A percentile compares a stretch with the other conserved stretches of the same genome.
phyloP scores from a whole-genome alignment of 768 basidiomycete genomes.

The Lepiota brunneoincarnata region DNA sequence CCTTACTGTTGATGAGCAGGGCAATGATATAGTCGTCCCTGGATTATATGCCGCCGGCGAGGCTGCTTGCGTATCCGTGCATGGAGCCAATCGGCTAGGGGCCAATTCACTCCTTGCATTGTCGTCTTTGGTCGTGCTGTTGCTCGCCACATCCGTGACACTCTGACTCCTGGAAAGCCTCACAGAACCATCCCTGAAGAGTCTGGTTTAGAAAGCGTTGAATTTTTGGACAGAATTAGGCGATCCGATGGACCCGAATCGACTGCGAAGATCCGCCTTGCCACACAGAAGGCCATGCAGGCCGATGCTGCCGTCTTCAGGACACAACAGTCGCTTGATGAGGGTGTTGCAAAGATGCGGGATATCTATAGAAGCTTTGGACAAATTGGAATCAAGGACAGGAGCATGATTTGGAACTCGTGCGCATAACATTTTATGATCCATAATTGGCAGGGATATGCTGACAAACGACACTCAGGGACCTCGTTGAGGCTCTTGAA shows the following conservation, averaged over 20 bases:
- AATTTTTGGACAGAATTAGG: conserved; percentile 87
- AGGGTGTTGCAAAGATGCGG: conserved; percentile 86
- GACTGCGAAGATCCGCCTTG: conserved; percentile 87
- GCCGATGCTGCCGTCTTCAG: conserved; percentile 97
- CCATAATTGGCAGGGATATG: neutral
- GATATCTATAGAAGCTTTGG: conserved; percentile 86
- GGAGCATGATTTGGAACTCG: conserved; percentile 99
- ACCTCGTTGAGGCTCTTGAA: conserved; percentile 96
- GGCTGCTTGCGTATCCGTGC: conserved; percentile 97
- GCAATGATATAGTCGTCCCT: conserved; percentile 92
- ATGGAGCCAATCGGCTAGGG: conserved; percentile 98
- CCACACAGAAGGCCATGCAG: conserved; percentile 99
- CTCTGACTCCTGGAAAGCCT: conserved; percentile 81
- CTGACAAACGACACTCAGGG: conserved; percentile 44
- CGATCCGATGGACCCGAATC: conserved; percentile 73
- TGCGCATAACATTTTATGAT: conserved; percentile 34
- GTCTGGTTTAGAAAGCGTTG: conserved; percentile 80
- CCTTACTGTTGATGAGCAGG: conserved; percentile 80
- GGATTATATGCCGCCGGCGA: conserved; percentile 98
- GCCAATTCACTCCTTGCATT: conserved; percentile 97
- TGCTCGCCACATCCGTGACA: conserved; percentile 95
- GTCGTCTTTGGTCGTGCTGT: conserved; percentile 99
- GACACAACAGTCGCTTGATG: conserved; percentile 85
- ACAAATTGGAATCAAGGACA: conserved; percentile 94
- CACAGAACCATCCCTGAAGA: conserved; percentile 88